Conservation (phyloP, 805 yeast genomes). For the Metschnikowia drakensbergensis region DNA sequence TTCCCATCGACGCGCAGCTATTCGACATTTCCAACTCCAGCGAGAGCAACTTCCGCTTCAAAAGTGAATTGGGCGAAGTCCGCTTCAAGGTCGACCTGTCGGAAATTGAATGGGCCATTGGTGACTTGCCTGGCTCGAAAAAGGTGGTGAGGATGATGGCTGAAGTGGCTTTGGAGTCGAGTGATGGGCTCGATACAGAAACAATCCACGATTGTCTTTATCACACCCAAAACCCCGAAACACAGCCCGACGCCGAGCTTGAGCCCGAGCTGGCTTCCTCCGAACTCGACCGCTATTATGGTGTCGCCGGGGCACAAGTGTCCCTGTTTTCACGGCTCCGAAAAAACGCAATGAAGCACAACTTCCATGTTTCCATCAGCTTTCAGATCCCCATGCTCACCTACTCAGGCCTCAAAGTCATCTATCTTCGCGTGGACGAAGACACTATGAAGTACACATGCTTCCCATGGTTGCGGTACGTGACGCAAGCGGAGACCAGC, state of each 20-base stretch:
- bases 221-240: not conserved
- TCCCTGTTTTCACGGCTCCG: slow-evolving; percentile 23
- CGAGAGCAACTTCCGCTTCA: slow-evolving; percentile 26
- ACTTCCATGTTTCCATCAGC: slow-evolving; percentile 20
- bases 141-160: slow-evolving; percentile 52
- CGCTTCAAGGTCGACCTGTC: slow-evolving; percentile 67
- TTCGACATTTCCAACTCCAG: slow-evolving; percentile 20
- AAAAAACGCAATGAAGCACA: slow-evolving; percentile 12
- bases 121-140: slow-evolving; percentile 58
- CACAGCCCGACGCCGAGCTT: not conserved
- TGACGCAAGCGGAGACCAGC: slow-evolving; percentile 21
- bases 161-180: slow-evolving; percentile 31
- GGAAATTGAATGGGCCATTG: slow-evolving; percentile 69
- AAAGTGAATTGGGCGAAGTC: slow-evolving; percentile 68
- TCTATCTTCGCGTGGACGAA: slow-evolving; percentile 64
- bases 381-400: slow-evolving; percentile 47
- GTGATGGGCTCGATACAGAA: not conserved
- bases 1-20: slow-evolving; percentile 36
- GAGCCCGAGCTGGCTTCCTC: not conserved
- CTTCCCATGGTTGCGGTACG: slow-evolving; percentile 76
- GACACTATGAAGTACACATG: slow-evolving; percentile 57
- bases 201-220: not conserved
- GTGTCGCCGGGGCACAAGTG: slow-evolving; percentile 34
- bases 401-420: slow-evolving; percentile 63
- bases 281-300: slow-evolving; percentile 27